Percentiles rank a stretch among this genome's conserved stretches.
Conservation (phyloP, 495 filamentous ascomycete genomes). For the Xylaria longipes region DNA sequence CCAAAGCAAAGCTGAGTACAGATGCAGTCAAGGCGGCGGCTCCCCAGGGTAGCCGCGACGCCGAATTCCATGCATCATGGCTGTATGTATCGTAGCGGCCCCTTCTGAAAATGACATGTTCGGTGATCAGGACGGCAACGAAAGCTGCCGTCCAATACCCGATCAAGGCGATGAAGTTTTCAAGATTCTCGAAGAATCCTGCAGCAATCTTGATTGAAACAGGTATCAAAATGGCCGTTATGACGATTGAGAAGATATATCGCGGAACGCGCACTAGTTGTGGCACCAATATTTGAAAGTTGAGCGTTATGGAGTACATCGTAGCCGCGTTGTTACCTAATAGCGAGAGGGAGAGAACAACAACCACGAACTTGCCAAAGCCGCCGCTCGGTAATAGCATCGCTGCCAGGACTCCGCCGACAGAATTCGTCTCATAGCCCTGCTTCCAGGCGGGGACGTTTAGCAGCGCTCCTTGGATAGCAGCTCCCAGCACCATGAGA, state of each 20-base stretch:
- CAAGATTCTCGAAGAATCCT: conserved; percentile 57
- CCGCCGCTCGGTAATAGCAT: conserved; percentile 59
- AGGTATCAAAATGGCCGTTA: conserved; percentile 58
- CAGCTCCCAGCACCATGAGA: conserved; percentile 62
- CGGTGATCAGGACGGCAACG: conserved; percentile 54
- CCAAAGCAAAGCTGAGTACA: conserved; percentile 50
- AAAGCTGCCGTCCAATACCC: conserved; percentile 64
- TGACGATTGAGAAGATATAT: conserved; percentile 57
- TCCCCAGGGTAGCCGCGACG: conserved; percentile 52
- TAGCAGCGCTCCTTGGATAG: conserved; percentile 55
- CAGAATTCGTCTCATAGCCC: conserved; percentile 53
- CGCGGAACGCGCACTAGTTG: conserved; percentile 56
- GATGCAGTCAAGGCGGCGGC: conserved; percentile 51
- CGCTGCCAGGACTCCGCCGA: conserved; percentile 61
- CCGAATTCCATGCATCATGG: conserved; percentile 55
- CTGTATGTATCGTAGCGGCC: conserved; percentile 48
- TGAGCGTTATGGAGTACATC: conserved; percentile 60
- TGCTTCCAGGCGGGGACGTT: conserved; percentile 51
- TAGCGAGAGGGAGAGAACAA: conserved; percentile 58
- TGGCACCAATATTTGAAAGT: conserved; percentile 61
- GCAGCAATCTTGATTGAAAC: conserved; percentile 57
- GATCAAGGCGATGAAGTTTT: conserved; percentile 62
- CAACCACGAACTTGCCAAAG: conserved; percentile 63
- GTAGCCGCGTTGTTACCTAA: conserved; percentile 59
- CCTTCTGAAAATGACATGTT: conserved; percentile 55